Evolutionary conservation across 805 yeast species (phyloP).

Genomic region (Huiozyma naganishii): DNA sequence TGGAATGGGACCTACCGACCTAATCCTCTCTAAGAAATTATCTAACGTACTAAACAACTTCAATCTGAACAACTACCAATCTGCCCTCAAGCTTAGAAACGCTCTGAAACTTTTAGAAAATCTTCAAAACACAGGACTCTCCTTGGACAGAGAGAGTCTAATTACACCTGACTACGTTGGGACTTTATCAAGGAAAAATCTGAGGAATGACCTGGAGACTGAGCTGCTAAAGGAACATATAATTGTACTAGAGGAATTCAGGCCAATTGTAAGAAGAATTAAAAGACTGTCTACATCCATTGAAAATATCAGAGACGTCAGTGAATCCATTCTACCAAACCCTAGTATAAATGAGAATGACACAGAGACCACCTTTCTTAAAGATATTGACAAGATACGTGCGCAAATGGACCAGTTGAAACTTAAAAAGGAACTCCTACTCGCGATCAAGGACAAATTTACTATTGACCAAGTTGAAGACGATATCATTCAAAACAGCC

Average conservation of each 20-base stretch:
- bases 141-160: constrained; percentile 30
- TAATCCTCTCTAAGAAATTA: constrained; percentile 26
- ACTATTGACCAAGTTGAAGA: constrained; percentile 65
- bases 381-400: constrained; percentile 11
- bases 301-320: constrained; percentile 12
- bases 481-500: constrained; percentile 38
- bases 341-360: constrained; percentile 14
- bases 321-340: constrained; percentile 8
- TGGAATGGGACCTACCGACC: constrained; percentile 13
- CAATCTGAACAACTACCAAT: constrained; percentile 17
- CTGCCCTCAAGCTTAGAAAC: constrained; percentile 27
- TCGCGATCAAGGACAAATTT: constrained; percentile 47
- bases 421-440: constrained; percentile 42
- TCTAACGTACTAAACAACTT: constrained; percentile 28
- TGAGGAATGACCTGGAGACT: constrained; percentile 49
- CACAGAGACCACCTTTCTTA: constrained; percentile 14
- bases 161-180: constrained; percentile 41
- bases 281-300: constrained; percentile 23
- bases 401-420: constrained; percentile 10
- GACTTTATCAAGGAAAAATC: constrained; percentile 46
- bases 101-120: constrained; percentile 27
- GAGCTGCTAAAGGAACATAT: constrained; percentile 50
- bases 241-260: constrained; percentile 35
- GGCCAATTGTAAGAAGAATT: constrained; percentile 34
- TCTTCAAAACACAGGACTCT: constrained; percentile 15